Base-by-base conservation (phyloP, 2,329 filamentous ascomycete species). In the Bipolaris bicolor region DNA sequence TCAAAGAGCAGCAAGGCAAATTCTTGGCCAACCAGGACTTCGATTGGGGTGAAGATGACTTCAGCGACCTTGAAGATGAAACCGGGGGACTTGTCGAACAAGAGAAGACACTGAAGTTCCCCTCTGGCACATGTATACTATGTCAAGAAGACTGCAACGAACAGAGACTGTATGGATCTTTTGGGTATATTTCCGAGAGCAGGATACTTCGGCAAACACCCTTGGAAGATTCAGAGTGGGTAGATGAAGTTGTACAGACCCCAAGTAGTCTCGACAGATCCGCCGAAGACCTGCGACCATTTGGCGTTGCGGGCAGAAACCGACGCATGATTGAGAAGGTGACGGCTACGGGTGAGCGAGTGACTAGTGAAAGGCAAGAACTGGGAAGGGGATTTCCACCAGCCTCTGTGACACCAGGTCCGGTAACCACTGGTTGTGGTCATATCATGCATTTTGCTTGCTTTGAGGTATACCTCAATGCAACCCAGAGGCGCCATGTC, bases 361-460 rank as follows among this genome's bases (percentile, higher is more conserved):
- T 94, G 46, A 81, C 86, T 34, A 85, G 86, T 4, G 92, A 96
- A 74, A 86, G 90, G 47, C 90, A 96, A 76, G 88, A 88, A 5
- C 85, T 99, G 46, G 93, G 94, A 31, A 96, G 93, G 76, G 95
- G 95, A 0, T 99, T 96, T 70, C 89, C 91, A 2, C 82, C 87
- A 6, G 81, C 84, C 9, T 82, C 87, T 39, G 87, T 87, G 33
- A 82, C 84, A 26, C 82, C 85, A 16, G 95, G 93, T 0, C 90
- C 94, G 0, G 89, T 98, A 1, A 91, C 93, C 10, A 91, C 90
- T 34, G 92, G 94, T 9, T 99, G 95, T 76, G 95, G 95, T 2
- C 95, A 99, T 75, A 96, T 99, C 70, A 99, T 99, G 95, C 95
- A 99, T 76, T 98, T 91, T 74, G 88, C 86, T 65, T 99, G 95